These are phyloP conservation scores for Mucor velutinosus DNA, from an alignment of 371 early-diverging fungal genomes.

Conservation along the genomic window DNA sequence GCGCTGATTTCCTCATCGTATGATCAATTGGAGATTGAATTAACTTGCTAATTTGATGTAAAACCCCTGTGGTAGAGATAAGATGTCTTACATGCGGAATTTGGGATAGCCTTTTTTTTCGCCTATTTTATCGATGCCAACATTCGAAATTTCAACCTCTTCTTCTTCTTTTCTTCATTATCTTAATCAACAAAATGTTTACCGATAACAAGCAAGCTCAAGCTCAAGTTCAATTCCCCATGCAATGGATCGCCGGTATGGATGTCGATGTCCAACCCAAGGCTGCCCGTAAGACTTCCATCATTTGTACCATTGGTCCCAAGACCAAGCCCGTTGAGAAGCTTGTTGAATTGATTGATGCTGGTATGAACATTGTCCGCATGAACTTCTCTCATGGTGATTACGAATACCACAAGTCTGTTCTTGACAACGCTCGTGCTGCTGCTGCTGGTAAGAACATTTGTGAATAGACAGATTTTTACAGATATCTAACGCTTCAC, in stretches of 20 bases:
- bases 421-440: slow-evolving; percentile 76
- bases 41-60: slow-evolving; percentile 11
- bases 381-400: slow-evolving; percentile 95
- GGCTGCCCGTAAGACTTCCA: slow-evolving; percentile 76
- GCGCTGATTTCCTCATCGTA: slow-evolving; percentile 6
- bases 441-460: slow-evolving; percentile 52
- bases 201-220: slow-evolving; percentile 19
- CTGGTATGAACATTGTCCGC: slow-evolving; percentile 95
- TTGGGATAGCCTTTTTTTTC: slow-evolving; percentile 4
- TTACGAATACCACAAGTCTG: slow-evolving; percentile 88
- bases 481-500: background rate
- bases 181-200: slow-evolving; percentile 18
- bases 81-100: slow-evolving; percentile 16
- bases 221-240: slow-evolving; percentile 27
- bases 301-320: slow-evolving; percentile 86
- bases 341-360: slow-evolving; percentile 80
- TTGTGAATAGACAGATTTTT: background rate
- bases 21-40: slow-evolving; percentile 21
- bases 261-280: slow-evolving; percentile 63
- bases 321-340: slow-evolving; percentile 80
- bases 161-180: slow-evolving; percentile 5
- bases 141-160: background rate
- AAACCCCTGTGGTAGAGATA: slow-evolving; percentile 27
- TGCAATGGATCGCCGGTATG: slow-evolving; percentile 77
- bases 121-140: background rate